phyloP scores from a whole-genome alignment of 148 eudicot genomes.

The Arbutus unedo region DNA sequence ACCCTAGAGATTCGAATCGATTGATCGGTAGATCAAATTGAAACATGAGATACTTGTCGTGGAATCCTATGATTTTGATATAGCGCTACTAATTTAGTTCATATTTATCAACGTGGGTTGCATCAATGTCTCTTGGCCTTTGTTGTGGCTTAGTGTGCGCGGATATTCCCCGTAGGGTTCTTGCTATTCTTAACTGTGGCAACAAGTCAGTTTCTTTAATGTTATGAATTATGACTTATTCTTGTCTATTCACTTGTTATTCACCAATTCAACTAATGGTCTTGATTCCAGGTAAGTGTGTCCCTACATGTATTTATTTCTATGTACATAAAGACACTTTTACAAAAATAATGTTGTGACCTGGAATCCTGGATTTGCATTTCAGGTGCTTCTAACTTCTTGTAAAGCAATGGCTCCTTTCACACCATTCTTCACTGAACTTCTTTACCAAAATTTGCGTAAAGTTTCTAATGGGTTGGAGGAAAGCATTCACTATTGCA shows the following conservation, averaged over 20 bases:
- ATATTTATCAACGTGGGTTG: not conserved
- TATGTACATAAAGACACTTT: not conserved
- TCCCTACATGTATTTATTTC: not conserved
- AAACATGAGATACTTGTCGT: not conserved
- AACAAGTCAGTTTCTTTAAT: not conserved
- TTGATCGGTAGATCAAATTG: not conserved
- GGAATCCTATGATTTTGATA: not conserved
- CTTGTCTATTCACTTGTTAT: not conserved
- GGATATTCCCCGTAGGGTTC: not conserved
- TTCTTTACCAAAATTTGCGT: slow-evolving; percentile 81
- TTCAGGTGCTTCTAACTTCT: slow-evolving; percentile 77
- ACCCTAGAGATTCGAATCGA: not conserved
- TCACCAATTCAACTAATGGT: not conserved
- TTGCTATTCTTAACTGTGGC: slow-evolving; percentile 2
- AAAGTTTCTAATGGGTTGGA: slow-evolving; percentile 63
- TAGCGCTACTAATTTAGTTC: not conserved
- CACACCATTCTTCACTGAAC: slow-evolving; percentile 94
- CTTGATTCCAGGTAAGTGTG: not conserved
- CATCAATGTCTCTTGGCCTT: not conserved
- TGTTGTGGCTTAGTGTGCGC: not conserved
- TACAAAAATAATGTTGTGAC: not conserved
- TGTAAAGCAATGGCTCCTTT: slow-evolving; percentile 97
- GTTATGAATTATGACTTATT: not conserved
- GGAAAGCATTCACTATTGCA: slow-evolving; percentile 89
- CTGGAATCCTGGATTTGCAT: not conserved